Base-by-base conservation (phyloP, 345 rosid genomes). In the Pseudoturritis turrita region DNA sequence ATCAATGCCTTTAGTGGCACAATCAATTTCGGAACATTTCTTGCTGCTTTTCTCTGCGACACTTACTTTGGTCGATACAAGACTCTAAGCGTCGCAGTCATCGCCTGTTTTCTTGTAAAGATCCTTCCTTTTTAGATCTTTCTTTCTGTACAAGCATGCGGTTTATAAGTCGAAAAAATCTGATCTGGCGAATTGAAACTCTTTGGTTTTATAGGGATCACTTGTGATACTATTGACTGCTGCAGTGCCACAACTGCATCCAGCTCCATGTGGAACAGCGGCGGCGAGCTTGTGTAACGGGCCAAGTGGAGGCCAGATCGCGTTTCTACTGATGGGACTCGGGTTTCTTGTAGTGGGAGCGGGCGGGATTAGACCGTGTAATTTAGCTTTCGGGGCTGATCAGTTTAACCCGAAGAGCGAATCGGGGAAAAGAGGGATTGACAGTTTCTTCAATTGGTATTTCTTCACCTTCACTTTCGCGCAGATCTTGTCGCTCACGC, bases 381-480 rank as follows among this genome's bases (percentile, higher is more conserved):
- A 88, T 47, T 62, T 90, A 61, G 91, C 96, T 4, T 88, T 90
- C 28, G 96, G 91, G 1, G 93, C 85, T 19, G 96, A 90, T 62
- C 96, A 90, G 70, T 90, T 90, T 66, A 81, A 90, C 54, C 89
- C 96, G 0, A 67, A 80, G 29, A 86, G 87, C 1, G 87, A 83
- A 26, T 75, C 96, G 1, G 96, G 96, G 18, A 86, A 83, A 71
- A 80, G 69, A 73, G 96, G 96, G 33, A 78, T 82, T 41, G 82
- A 85, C 28, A 90, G 96, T 73, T 90, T 90, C 87, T 86, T 90
- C 73, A 90, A 90, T 51, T 90, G 96, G 96, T 88, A 90, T 54
- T 83, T 88, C 82, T 90, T 83, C 77, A 88, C 88, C 75, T 90
- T 81, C 85, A 90, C 91, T 44, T 83, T 88, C 4, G 93, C 96